phyloP scores from a whole-genome alignment of 371 early-diverging fungal species.

The Choanephora cucurbitarum region DNA sequence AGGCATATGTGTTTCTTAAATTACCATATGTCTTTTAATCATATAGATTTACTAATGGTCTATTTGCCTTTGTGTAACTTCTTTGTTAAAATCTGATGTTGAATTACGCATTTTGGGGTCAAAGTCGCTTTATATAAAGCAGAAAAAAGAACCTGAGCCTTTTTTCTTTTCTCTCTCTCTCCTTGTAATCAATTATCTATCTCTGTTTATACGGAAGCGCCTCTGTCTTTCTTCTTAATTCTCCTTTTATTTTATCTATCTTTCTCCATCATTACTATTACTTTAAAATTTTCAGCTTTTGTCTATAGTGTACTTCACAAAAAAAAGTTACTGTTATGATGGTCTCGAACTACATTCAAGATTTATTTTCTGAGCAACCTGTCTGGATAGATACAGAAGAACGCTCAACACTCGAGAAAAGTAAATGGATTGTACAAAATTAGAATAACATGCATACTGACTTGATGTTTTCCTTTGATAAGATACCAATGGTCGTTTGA shows the following conservation, averaged over 20 bases:
- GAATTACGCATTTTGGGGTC: constrained; percentile 16
- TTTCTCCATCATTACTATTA: no score
- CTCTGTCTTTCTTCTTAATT: no score
- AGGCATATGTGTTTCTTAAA: background rate
- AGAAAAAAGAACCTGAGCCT: background rate
- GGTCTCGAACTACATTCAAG: background rate
- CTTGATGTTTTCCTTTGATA: background rate
- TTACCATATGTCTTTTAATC: background rate
- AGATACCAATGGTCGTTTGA: background rate
- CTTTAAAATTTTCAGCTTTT: no score
- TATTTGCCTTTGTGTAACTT: background rate
- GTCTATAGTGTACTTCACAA: no score
- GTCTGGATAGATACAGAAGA: constrained; percentile 4
- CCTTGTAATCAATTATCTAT: no score
- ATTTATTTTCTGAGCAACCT: background rate
- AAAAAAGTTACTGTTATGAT: no score
- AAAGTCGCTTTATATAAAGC: constrained; percentile 8
- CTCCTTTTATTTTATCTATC: no score
- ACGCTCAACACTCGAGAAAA: background rate
- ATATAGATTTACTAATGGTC: background rate
- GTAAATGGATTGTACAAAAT: background rate
- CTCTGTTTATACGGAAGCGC: no score
- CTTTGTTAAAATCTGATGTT: constrained; percentile 6
- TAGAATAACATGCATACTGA: no score
- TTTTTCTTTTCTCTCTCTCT: no score